A percentile compares a stretch with the other conserved stretches of the same genome.
These are phyloP conservation scores for Nidularia pulvinata DNA, from an alignment of 768 basidiomycete species.

Conservation along the genomic window DNA sequence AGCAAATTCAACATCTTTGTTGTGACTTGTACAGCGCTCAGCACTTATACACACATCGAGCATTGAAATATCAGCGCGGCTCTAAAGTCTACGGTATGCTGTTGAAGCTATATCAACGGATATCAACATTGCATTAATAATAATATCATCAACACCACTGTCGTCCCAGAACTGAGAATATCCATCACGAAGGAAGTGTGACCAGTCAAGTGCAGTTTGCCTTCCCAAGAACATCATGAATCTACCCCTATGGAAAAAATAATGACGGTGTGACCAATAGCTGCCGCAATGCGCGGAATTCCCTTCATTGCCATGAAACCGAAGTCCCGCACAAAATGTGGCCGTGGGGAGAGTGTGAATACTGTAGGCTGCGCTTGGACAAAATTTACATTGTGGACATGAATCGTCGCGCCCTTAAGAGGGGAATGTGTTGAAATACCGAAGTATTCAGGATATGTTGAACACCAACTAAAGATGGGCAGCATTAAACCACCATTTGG, in stretches of 20 bases:
- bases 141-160: constrained; percentile 11
- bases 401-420: constrained; percentile 61
- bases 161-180: not conserved
- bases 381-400: constrained; percentile 69
- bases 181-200: constrained; percentile 9
- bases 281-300: constrained; percentile 68
- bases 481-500: not conserved
- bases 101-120: too few relatives aligned
- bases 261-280: constrained; percentile 56
- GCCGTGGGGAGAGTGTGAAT: constrained; percentile 57
- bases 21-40: too few relatives aligned
- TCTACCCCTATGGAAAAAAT: constrained; percentile 71
- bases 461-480: constrained; percentile 62
- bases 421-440: constrained; percentile 68
- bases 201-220: not conserved
- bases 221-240: constrained; percentile 17
- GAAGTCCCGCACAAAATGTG: constrained; percentile 70
- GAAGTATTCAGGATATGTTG: constrained; percentile 74
- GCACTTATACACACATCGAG: too few relatives aligned
- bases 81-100: too few relatives aligned
- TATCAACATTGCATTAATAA: not conserved
- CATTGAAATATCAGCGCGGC: too few relatives aligned
- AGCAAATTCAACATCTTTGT: too few relatives aligned
- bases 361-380: constrained; percentile 62
- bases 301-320: constrained; percentile 68